These are phyloP conservation scores for Saccharomycopsis hybrid DNA, from an alignment of 1,139 yeast genomes.

Conservation along the genomic window DNA sequence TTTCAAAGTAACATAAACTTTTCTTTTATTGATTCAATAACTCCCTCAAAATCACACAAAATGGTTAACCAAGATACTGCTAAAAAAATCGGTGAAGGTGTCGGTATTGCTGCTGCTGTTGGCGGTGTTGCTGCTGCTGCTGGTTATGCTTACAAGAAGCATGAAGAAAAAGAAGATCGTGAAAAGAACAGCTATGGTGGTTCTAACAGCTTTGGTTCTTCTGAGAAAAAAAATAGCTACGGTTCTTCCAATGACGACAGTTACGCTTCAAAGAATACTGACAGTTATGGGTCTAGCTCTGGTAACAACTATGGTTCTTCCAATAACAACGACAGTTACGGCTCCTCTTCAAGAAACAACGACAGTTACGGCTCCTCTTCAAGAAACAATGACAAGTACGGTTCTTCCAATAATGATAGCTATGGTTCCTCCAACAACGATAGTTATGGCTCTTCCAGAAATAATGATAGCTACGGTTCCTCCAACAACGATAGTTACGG, in stretches of 20 bases:
- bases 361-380: slow-evolving; percentile 10
- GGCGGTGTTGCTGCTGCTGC: slow-evolving; percentile 3
- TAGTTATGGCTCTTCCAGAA: background rate
- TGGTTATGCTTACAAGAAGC: background rate
- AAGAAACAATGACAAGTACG: background rate
- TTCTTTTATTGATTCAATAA: too few relatives aligned
- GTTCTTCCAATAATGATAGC: background rate
- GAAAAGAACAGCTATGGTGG: background rate
- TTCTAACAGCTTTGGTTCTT: background rate
- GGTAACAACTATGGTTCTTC: background rate
- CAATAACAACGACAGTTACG: background rate
- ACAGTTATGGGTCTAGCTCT: background rate
- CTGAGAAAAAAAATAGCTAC: background rate
- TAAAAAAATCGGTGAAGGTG: background rate
- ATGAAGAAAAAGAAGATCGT: background rate
- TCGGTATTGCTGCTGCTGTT: slow-evolving; percentile 2
- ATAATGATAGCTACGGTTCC: background rate
- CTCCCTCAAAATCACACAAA: background rate
- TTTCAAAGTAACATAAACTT: too few relatives aligned
- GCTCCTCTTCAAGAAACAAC: background rate
- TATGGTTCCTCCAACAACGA: background rate
- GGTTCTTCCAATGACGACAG: background rate
- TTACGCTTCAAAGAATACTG: background rate
- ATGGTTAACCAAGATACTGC: slow-evolving; percentile 1
- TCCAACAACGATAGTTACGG: background rate